Conservation (phyloP, 2,329 filamentous ascomycete genomes). For the Ilyonectria sp. region DNA sequence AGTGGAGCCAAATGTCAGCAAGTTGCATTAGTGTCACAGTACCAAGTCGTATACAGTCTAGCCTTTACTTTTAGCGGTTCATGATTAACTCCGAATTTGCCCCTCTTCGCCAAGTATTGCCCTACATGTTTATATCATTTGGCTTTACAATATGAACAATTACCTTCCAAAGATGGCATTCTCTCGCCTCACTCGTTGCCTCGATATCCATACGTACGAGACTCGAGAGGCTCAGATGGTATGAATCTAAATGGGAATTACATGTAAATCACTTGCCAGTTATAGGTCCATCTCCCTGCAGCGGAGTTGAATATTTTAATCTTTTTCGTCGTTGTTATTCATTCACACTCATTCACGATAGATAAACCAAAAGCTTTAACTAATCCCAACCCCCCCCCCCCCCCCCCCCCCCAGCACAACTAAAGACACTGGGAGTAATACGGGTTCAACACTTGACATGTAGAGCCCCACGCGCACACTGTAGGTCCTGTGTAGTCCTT, state of each 20-base stretch:
- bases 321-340: too few species aligned
- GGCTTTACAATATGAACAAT: too few species aligned
- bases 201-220: too few species aligned
- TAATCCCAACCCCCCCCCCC: too few species aligned
- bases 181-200: too few species aligned
- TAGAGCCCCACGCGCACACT: constrained; percentile 36
- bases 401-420: constrained; percentile 7
- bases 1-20: background rate
- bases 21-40: background rate
- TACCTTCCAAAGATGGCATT: too few species aligned
- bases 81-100: background rate
- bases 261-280: too few species aligned
- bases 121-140: too few species aligned
- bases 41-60: background rate
- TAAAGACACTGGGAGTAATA: constrained; percentile 43
- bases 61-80: background rate
- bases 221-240: too few species aligned
- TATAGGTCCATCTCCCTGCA: too few species aligned
- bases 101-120: background rate
- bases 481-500: constrained; percentile 23
- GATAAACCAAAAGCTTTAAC: background rate
- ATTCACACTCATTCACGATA: background rate
- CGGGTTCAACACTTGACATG: constrained; percentile 29
- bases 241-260: too few species aligned
- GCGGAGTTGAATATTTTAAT: too few species aligned